Base-by-base conservation (phyloP, 2,329 filamentous ascomycete species). In the Nothophoma quercina region DNA sequence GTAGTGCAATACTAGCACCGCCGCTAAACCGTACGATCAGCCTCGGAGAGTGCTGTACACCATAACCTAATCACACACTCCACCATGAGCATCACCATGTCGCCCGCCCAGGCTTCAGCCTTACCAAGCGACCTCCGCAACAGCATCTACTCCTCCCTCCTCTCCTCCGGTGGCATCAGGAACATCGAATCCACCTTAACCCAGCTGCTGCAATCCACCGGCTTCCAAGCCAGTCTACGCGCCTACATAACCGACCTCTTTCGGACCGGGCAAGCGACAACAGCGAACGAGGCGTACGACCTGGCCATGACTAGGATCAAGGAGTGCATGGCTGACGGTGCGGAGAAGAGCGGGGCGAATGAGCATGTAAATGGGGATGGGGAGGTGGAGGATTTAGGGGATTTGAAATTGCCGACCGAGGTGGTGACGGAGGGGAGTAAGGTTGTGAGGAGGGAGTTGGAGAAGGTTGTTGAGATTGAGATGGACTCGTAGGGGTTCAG, bases 191-290 rank as follows among this genome's bases (percentile, higher is more conserved):
- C 74, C 29, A 77, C 79, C 1, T 77, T 87, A 21, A 76, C 80
- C 52, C 78, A 83, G 63, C 78, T 80, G 18, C 78, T 87, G 9
- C 80, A 84, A 62, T 77, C 81, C 45, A 72, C 76, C n/a, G 84
- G 84, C 60, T 88, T 84, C 84, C 81, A 81, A 33, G 78, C 83
- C 61, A 77, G 77, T 22, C 76, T 88, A 54, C 80, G 80, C 51
- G 75, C 74, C 38, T 80, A 86, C 55, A 77, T 84, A 15, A 79
- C 80, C 38, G 76, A 82, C 49, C 77, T 87, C 32, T 79, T 87
- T 47, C 81, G 84, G 60, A 81, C 78, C 21, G 83, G 83, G 38
- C 80, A 83, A 47, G 83, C 81, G 64, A 79, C 79, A 48, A 83
- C 78, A 25, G 84, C 83, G 59, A 79, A 83, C 45, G 82, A 87